Conservation (phyloP, 192 early-diverging fungal genomes). For the Gorgonomyces haynaldii region DNA sequence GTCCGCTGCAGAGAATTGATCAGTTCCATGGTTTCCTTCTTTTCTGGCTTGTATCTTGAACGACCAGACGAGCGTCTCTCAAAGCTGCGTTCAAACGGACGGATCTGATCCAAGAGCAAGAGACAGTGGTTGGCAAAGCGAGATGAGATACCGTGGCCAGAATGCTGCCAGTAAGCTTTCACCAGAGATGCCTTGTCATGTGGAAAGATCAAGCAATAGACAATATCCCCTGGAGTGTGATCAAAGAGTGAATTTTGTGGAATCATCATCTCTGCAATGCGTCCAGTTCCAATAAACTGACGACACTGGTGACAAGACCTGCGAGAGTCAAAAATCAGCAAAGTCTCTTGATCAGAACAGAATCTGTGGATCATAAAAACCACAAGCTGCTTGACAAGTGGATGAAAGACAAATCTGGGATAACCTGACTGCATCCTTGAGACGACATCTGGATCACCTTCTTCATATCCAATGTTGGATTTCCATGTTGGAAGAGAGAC, state of each 20-base stretch:
- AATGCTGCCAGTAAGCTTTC: conserved; percentile 96
- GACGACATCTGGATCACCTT: conserved; percentile 61
- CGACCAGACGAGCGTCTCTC: conserved; percentile 13
- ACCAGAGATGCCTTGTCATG: conserved; percentile 53
- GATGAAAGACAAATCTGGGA: conserved; percentile 85
- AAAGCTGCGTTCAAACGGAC: background rate
- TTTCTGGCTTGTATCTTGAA: background rate
- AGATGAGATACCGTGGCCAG: conserved; percentile 78
- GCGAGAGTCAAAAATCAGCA: conserved; percentile 3
- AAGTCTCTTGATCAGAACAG: conserved; percentile 8
- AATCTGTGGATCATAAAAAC: background rate
- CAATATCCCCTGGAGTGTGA: conserved; percentile 25
- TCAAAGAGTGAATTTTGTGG: conserved; percentile 33
- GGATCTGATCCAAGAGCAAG: conserved; percentile 37
- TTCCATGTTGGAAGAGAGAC: conserved; percentile 83
- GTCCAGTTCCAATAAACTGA: background rate
- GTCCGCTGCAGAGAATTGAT: background rate
- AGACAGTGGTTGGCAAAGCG: conserved; percentile 78
- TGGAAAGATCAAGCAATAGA: conserved; percentile 67
- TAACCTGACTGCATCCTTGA: conserved; percentile 71
- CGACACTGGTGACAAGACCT: background rate
- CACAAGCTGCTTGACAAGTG: conserved; percentile 42
- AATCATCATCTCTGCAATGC: conserved; percentile 8
- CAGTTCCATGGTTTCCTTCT: background rate
- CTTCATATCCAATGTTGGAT: conserved; percentile 88